Evolutionary conservation across 2,329 filamentous ascomycete genomes (phyloP).

Genomic region (Trichoderma sp.): DNA sequence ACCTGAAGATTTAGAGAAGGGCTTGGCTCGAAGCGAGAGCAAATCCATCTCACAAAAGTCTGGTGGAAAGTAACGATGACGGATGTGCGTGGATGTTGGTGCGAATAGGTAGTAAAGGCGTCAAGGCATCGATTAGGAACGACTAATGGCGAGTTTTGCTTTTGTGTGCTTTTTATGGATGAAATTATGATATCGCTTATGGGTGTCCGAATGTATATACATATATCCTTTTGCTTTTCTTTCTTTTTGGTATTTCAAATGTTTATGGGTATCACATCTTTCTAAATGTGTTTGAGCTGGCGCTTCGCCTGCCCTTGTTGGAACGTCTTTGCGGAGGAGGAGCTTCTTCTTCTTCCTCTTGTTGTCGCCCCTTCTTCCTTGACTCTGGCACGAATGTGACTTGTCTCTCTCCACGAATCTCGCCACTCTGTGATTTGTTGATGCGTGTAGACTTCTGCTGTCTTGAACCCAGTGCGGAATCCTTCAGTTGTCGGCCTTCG

Average conservation of each 20-base stretch:
- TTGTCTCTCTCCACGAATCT: conserved; percentile 63
- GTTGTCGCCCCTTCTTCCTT: conserved; percentile 46
- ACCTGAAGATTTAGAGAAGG: conserved; percentile 62
- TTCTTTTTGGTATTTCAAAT: conserved; percentile 26
- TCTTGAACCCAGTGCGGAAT: conserved; percentile 59
- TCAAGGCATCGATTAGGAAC: background rate
- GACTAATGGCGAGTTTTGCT: background rate
- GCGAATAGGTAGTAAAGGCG: background rate
- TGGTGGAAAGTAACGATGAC: background rate
- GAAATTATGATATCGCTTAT: conserved; percentile 22
- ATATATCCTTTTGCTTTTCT: conserved; percentile 14
- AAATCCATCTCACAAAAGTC: conserved; percentile 36
- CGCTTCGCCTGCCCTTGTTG: conserved; percentile 61
- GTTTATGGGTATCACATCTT: conserved; percentile 50
- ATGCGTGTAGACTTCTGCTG: conserved; percentile 51
- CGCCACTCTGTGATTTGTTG: conserved; percentile 47
- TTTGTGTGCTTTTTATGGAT: background rate
- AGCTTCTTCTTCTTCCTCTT: conserved; percentile 37
- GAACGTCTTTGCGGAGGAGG: conserved; percentile 38
- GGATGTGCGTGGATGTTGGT: background rate
- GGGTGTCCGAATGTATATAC: conserved; percentile 18
- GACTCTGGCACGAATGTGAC: conserved; percentile 71
- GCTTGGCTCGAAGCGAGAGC: conserved; percentile 41
- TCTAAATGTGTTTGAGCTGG: conserved; percentile 74
- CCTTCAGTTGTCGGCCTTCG: conserved; percentile 56